Evolutionary conservation across 306 rosid genomes (phyloP), one percentile per base, ranked within the genome.

Genomic region (Abrus precatorius): DNA sequence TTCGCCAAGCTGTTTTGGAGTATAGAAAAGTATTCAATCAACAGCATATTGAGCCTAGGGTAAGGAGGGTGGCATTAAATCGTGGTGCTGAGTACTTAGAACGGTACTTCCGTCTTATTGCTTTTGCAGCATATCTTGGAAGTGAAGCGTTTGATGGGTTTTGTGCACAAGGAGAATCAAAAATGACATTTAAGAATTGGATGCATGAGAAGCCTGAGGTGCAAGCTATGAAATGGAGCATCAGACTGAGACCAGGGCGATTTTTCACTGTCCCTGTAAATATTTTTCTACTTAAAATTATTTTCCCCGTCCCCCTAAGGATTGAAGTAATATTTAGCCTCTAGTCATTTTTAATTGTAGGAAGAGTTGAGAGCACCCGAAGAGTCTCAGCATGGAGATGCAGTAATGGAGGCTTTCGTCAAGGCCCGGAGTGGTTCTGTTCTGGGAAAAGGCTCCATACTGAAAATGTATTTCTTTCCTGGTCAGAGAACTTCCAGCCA

Each of bases 61-160:
- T 82, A 67, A 89, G 98, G 89, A 91, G 98, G 87, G 91, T 94
- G 78, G 98, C 98, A 45, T 84, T 94, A 78, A 88, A 88, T 79
- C 95, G 98, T 78, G 93, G 95, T 27, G 98, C 91, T 54, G 98
- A 94, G 94, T 92, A 90, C 81, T 86, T 94, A 84, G 98, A 94
- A 70, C 89, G 98, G 44, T 94, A 94, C 85, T 94, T 94, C 85
- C 94, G 92, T 77, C 86, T 94, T 75, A 94, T 94, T 89, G 91
- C 98, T 50, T 94, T 94, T 89, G 95, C 98, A 48, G 98, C 98
- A 81, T 92, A 94, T 88, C 95, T 94, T 76, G 98, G 98, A 80
- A 92, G 98, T 50, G 94, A 90, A 82, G 98, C 95, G 72, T 94
- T 90, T 80, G 98, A 94, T 85, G 95, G 91, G 68, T 86, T 89